These are phyloP conservation scores for Scleromitrula shiraiana DNA, from an alignment of 2,329 filamentous ascomycete genomes.

Conservation along the genomic window DNA sequence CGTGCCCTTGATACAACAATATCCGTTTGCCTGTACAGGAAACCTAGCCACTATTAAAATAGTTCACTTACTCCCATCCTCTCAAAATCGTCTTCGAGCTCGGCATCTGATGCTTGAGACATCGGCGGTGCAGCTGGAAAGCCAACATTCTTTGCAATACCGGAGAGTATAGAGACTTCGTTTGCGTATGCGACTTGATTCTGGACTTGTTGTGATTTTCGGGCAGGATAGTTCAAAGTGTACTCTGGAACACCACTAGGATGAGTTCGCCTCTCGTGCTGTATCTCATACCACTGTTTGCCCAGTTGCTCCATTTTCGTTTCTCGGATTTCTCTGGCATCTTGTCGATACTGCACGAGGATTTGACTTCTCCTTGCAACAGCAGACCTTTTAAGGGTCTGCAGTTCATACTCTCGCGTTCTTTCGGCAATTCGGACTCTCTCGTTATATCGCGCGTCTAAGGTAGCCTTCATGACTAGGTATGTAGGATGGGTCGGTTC, in stretches of 20 bases:
- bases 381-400: constrained; percentile 65
- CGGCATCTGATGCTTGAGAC: constrained; percentile 58
- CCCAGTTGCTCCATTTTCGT: constrained; percentile 71
- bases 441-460: constrained; percentile 74
- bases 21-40: background rate
- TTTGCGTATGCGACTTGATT: constrained; percentile 90
- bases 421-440: constrained; percentile 69
- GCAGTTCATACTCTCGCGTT: constrained; percentile 64
- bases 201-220: constrained; percentile 66
- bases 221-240: constrained; percentile 70
- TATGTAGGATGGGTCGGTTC: constrained; percentile 82
- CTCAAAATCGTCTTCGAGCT: constrained; percentile 80
- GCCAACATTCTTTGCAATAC: constrained; percentile 88
- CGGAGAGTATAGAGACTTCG: constrained; percentile 85
- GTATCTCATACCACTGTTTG: constrained; percentile 86
- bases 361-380: constrained; percentile 78
- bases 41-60: constrained; percentile 1
- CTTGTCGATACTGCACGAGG: constrained; percentile 85
- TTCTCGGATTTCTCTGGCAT: constrained; percentile 75
- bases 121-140: constrained; percentile 93
- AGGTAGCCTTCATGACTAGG: constrained; percentile 78
- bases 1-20: constrained; percentile 4
- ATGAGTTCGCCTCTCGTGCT: constrained; percentile 73
- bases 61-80: constrained; percentile 70
- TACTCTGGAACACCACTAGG: constrained; percentile 76